These are phyloP conservation scores for Lasiodiplodia gonubiensis DNA, from an alignment of 2,329 filamentous ascomycete genomes.

Conservation along the genomic window DNA sequence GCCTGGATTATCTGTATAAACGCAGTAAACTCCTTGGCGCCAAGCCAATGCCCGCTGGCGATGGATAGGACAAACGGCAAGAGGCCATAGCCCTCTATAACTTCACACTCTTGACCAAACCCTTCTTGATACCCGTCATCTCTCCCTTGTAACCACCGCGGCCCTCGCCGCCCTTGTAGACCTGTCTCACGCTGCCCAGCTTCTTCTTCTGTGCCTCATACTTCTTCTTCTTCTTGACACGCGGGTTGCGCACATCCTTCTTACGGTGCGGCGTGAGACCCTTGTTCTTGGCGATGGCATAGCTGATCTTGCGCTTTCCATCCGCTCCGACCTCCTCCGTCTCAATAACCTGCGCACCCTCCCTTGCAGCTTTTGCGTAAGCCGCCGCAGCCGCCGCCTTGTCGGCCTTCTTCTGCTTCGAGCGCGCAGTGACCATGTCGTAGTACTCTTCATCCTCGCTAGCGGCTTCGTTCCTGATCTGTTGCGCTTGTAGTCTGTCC, in stretches of 20 bases:
- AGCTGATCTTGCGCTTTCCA: slow-evolving; percentile 90
- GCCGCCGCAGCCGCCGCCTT: slow-evolving; percentile 72
- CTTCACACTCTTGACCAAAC: slow-evolving; percentile 91
- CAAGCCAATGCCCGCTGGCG: neutral
- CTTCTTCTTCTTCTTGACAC: slow-evolving; percentile 98
- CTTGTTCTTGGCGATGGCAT: slow-evolving; percentile 97
- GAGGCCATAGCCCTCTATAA: slow-evolving; percentile 63
- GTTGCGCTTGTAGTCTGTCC: slow-evolving; percentile 60
- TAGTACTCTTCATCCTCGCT: slow-evolving; percentile 78
- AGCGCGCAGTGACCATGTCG: slow-evolving; percentile 76
- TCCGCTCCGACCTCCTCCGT: slow-evolving; percentile 76
- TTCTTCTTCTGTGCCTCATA: slow-evolving; percentile 98
- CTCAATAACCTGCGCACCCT: slow-evolving; percentile 67
- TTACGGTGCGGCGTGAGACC: slow-evolving; percentile 85
- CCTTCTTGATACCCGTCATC: slow-evolving; percentile 92
- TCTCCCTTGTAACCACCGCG: slow-evolving; percentile 89
- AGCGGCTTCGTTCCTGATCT: slow-evolving; percentile 50
- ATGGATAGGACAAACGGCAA: neutral
- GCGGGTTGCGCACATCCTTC: slow-evolving; percentile 93
- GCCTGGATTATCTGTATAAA: slow-evolving; percentile 20
- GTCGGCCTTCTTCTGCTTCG: slow-evolving; percentile 70
- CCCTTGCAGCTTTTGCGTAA: slow-evolving; percentile 59
- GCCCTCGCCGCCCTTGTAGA: slow-evolving; percentile 85
- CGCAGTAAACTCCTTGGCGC: slow-evolving; percentile 17
- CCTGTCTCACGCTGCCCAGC: slow-evolving; percentile 80